Base-by-base conservation (phyloP, 2,329 filamentous ascomycete genomes). In the Stemphylium vesicarium region DNA sequence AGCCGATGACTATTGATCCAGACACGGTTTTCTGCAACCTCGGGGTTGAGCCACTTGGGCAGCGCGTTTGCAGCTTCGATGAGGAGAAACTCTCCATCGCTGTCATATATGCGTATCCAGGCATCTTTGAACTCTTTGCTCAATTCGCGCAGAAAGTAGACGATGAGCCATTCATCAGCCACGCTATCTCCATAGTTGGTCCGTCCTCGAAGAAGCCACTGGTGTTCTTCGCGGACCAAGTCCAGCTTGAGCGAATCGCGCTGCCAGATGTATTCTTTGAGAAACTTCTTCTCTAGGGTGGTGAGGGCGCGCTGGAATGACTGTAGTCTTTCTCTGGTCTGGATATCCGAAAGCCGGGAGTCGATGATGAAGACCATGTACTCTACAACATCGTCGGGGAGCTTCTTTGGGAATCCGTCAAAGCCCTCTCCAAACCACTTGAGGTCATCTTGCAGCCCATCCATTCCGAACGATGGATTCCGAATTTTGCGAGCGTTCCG, bases 91-190 rank as follows among this genome's bases (percentile, higher is more conserved):
- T 99, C 93, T 65, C 96, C 96, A 76, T 98, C 95, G 43, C 87
- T 89, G 73, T 99, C 95, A 56, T 85, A 87, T 4, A 96, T 83
- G 43, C 90, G 87, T 41, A 92, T 84, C 93, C 94, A 99, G 7
- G 92, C 80, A 56, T 89, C 82, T 4, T 85, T 80, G 66, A 90
- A 90, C 33, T 84, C 81, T 64, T 83, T 89, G 64, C 88, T 93
- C 64, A 98, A 78, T 76, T 96, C 89, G 39, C 90, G 86, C 26
- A 99, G 81, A 4, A 98, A 79, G 77, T 93, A 96, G 16, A 98
- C 93, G 56, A 98, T 88, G 5, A 98, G 84, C 96, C 95, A 99
- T 79, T 99, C 96, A 67, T 99, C 95, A 69, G 96, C 94, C 4
- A 98, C 88, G 0, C 92, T 95, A 75, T 99, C 96, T 8, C 94